Conservation (phyloP, 129 eudicot genomes). For the Flaveria robusta region DNA sequence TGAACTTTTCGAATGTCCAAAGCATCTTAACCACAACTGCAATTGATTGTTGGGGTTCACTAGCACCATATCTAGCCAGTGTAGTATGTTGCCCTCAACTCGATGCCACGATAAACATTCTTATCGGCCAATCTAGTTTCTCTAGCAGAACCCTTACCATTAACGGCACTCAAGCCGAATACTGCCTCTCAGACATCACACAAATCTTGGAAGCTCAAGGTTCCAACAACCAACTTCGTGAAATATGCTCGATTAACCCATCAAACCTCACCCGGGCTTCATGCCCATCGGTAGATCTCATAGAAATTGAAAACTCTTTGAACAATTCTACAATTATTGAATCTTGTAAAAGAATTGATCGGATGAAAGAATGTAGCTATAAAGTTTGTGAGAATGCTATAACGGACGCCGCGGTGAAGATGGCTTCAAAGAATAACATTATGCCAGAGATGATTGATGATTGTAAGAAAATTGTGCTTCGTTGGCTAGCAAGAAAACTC, state of each 20-base stretch:
- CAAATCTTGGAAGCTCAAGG: conserved; percentile 54
- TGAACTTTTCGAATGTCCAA: conserved; percentile 51
- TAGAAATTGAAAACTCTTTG: conserved; percentile 45
- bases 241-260: conserved; percentile 48
- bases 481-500: conserved; percentile 60
- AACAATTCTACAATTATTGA: conserved; percentile 31
- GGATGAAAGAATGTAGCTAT: conserved; percentile 51
- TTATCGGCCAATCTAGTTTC: conserved; percentile 53
- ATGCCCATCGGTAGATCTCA: conserved; percentile 50
- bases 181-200: conserved; percentile 60
- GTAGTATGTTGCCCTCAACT: conserved; percentile 74
- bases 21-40: conserved; percentile 50
- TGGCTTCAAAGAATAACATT: conserved; percentile 30
- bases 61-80: conserved; percentile 70
- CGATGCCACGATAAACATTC: conserved; percentile 51
- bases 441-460: conserved; percentile 37
- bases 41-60: conserved; percentile 60
- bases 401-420: conserved; percentile 49
- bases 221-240: conserved; percentile 43
- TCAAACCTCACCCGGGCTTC: conserved; percentile 48
- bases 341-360: conserved; percentile 51
- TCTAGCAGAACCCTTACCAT: conserved; percentile 33
- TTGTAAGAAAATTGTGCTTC: conserved; percentile 50
- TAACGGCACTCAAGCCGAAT: conserved; percentile 38
- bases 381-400: conserved; percentile 60